Evolutionary conservation across 2,329 filamentous ascomycete genomes (phyloP), one percentile per base, ranked within the genome.

Genomic region (Dryadomyces quercus-mongolicae): DNA sequence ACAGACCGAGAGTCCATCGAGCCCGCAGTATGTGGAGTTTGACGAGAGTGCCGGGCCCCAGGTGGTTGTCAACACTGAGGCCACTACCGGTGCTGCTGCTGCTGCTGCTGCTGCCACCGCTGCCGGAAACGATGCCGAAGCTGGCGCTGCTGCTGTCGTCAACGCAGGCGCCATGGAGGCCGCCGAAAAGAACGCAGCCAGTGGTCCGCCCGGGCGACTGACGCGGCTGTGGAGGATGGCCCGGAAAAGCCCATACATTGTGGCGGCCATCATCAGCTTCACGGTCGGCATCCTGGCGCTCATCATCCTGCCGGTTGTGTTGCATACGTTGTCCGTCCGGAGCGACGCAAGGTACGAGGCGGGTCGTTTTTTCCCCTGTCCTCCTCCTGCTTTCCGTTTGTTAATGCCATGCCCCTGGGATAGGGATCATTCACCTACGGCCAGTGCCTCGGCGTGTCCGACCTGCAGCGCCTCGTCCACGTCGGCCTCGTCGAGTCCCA

Each of bases 241-340:
- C 1, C 18, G 46, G 16, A 43, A 5, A 6, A 56, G 55, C 40
- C 58, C 57, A 3, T 60, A 57, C 20, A 31, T 58, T 42, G 53
- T 45, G 1, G 53, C 54, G 2, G 54, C 55, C 1, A 46, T 52
- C 1, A 36, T 36, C 12, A 53, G 38, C 15, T 34, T 57, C 4
- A 25, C 47, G 13, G 13, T 58, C 20, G 57, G 57, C 3, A 34
- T 56, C 1, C 2, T 55, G 3, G 48, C 51, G 9, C 52, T 60
- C 15, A 51, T 55, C 15, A 40, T 55, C 9, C 9, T 57, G 15
- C 58, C 58, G 5, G 38, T 54, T 1, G 45, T 55, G 13, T 55
- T 58, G 16, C 55, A 58, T 20, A n/a, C n/a, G 51, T 9, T 58
- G 15, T 40, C 50, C 7, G 15, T 15, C 36, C 16, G 50, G 12